Evolutionary conservation across 768 basidiomycete species (phyloP).

Genomic region (Cubamyces sp.): DNA sequence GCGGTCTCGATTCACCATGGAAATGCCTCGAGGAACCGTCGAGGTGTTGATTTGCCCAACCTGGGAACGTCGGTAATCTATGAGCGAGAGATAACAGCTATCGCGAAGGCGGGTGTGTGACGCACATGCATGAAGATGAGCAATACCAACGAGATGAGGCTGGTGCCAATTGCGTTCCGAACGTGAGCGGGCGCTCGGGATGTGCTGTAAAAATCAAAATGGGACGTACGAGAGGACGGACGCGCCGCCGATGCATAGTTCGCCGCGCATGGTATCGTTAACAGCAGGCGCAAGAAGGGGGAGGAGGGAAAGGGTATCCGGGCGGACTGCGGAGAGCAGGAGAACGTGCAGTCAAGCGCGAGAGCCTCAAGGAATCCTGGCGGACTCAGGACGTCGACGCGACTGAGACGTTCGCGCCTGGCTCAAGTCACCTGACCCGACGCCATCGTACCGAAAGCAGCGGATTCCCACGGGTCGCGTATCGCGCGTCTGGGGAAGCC

Average conservation of each 20-base stretch:
- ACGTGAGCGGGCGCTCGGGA: constrained; percentile 9
- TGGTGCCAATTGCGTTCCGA: constrained; percentile 33
- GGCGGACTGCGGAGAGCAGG: constrained; percentile 11
- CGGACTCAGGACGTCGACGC: constrained; percentile 10
- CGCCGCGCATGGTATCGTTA: constrained; percentile 60
- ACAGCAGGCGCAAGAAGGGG: constrained; percentile 12
- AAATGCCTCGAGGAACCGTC: constrained; percentile 67
- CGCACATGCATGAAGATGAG: constrained; percentile 84
- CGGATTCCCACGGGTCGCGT: constrained; percentile 16
- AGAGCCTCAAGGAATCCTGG: constrained; percentile 25
- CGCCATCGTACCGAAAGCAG: not conserved
- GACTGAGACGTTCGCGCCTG: constrained; percentile 3
- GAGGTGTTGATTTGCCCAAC: constrained; percentile 85
- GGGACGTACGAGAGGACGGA: constrained; percentile 69
- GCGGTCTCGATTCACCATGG: constrained; percentile 57
- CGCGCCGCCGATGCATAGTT: constrained; percentile 74
- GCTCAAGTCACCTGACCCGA: constrained; percentile 9
- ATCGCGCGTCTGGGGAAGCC: constrained; percentile 1
- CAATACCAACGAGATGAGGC: constrained; percentile 54
- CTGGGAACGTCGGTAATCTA: constrained; percentile 40
- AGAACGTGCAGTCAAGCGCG: constrained; percentile 19
- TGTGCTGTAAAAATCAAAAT: constrained; percentile 1
- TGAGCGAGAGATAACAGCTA: constrained; percentile 19
- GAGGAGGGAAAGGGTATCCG: constrained; percentile 24
- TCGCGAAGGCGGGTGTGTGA: constrained; percentile 25